phyloP scores from a whole-genome alignment of 495 filamentous ascomycete species.

The Aspergillus mulundensis region DNA sequence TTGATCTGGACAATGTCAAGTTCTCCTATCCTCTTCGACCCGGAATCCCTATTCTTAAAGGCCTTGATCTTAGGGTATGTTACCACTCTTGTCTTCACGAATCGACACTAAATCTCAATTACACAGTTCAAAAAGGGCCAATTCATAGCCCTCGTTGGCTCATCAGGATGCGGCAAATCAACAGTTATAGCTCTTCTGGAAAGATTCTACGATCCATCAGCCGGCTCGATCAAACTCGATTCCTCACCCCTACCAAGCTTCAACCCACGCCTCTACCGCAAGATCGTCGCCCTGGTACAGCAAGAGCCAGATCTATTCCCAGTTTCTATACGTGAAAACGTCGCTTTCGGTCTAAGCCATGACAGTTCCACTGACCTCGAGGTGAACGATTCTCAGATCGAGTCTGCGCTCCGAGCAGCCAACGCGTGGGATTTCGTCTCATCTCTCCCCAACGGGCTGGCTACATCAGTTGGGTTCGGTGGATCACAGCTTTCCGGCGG shows the following conservation, averaged over 20 bases:
- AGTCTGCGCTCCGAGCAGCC: conserved; percentile 75
- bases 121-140: conserved; percentile 57
- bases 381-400: conserved; percentile 56
- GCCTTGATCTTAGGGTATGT: conserved; percentile 61
- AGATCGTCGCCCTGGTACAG: conserved; percentile 71
- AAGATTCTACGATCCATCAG: conserved; percentile 77
- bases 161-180: conserved; percentile 79
- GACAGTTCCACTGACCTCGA: no score
- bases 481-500: conserved; percentile 76
- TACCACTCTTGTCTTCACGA: no score
- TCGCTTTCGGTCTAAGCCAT: conserved; percentile 46
- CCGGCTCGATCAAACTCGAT: conserved; percentile 67
- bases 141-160: conserved; percentile 79
- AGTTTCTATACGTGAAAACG: conserved; percentile 78
- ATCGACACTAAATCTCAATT: no score
- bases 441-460: conserved; percentile 68
- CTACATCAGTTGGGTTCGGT: conserved; percentile 70
- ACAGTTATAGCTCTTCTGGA: conserved; percentile 78
- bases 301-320: conserved; percentile 88
- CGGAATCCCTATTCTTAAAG: conserved; percentile 72
- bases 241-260: conserved; percentile 65
- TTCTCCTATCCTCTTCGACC: conserved; percentile 74
- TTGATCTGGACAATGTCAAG: conserved; percentile 75
- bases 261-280: conserved; percentile 73
- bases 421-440: conserved; percentile 92